These are phyloP conservation scores for Chlorella sp. DNA, from an alignment of 139 green algal genomes.

Conservation along the genomic window DNA sequence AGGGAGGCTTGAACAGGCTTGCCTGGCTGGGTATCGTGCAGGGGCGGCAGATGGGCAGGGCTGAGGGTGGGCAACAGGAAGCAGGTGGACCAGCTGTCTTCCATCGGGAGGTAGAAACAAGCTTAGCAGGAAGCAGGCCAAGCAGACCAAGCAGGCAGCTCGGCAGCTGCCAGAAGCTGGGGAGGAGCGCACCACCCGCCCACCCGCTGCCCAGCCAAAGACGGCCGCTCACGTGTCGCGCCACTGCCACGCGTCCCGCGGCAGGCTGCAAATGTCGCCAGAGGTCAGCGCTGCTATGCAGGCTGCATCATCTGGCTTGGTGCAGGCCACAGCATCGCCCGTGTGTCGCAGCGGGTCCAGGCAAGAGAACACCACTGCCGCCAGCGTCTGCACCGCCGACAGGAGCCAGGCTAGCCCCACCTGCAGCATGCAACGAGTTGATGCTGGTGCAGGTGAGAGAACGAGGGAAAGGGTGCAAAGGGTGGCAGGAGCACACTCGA, in stretches of 20 bases:
- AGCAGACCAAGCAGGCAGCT: neutral
- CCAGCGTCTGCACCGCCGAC: constrained; percentile 45
- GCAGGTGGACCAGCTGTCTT: too few relatives aligned
- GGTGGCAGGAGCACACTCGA: too few relatives aligned
- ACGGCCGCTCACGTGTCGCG: constrained; percentile 13
- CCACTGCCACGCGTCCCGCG: constrained; percentile 43
- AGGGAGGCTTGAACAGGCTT: too few relatives aligned
- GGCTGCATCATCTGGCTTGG: constrained; percentile 5
- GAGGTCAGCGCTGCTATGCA: constrained; percentile 18
- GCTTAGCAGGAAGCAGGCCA: neutral
- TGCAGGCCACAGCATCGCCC: constrained; percentile 18
- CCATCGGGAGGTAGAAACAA: neutral
- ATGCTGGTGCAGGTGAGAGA: neutral
- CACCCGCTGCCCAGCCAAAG: neutral
- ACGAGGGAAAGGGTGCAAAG: neutral
- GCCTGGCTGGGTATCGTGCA: too few relatives aligned
- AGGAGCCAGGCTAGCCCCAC: constrained; percentile 18
- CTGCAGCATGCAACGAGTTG: constrained; percentile 11
- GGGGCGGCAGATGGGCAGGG: too few relatives aligned
- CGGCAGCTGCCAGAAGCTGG: neutral
- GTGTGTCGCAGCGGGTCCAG: constrained; percentile 14
- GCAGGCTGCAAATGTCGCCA: constrained; percentile 36
- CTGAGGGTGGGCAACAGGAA: too few relatives aligned
- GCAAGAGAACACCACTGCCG: constrained; percentile 21
- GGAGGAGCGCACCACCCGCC: neutral